Percentiles rank a stretch among this genome's conserved stretches.
These are phyloP conservation scores for Pythium sukuiense DNA, from an alignment of 352 stramenopile species.

Conservation along the genomic window DNA sequence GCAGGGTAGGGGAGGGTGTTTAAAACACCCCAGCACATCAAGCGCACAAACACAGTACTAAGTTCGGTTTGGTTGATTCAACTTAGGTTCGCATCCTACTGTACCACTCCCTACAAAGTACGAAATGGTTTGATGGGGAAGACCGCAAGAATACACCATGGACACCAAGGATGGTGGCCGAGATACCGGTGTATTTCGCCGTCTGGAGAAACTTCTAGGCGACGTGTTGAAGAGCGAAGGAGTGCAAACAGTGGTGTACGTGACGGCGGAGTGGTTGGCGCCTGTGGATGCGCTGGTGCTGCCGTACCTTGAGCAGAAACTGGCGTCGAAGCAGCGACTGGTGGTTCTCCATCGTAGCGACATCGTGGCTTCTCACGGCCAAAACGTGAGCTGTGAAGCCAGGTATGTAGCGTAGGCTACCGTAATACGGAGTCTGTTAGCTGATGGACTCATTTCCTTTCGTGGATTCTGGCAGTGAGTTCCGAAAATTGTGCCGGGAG, in stretches of 20 bases:
- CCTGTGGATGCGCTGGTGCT: slow-evolving; percentile 37
- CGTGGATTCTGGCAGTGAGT: slow-evolving; percentile 8
- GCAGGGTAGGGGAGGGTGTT: slow-evolving; percentile 19
- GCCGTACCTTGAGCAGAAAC: slow-evolving; percentile 20
- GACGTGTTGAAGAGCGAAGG: not conserved
- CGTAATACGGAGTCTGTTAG: not conserved
- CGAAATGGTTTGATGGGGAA: not conserved
- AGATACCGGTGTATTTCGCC: not conserved
- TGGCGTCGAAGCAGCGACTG: slow-evolving; percentile 19
- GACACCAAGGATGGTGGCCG: not conserved
- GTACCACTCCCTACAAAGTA: not conserved
- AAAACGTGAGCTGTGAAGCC: not conserved
- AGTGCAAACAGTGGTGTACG: slow-evolving; percentile 22
- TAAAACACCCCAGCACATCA: slow-evolving; percentile 37
- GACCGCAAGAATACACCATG: not conserved
- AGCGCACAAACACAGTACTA: slow-evolving; percentile 9
- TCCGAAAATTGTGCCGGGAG: slow-evolving; percentile 14
- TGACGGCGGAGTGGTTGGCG: slow-evolving; percentile 47
- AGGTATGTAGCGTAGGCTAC: not conserved
- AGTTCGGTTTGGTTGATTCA: slow-evolving; percentile 1
- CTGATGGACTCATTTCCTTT: not conserved
- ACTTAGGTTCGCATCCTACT: not conserved
- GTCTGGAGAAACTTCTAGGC: not conserved
- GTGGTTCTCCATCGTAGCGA: slow-evolving; percentile 13
- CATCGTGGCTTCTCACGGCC: not conserved